Evolutionary conservation across 345 rosid genomes (phyloP), one percentile per base, ranked within the genome.

Genomic region (Eutrema yunnanense): DNA sequence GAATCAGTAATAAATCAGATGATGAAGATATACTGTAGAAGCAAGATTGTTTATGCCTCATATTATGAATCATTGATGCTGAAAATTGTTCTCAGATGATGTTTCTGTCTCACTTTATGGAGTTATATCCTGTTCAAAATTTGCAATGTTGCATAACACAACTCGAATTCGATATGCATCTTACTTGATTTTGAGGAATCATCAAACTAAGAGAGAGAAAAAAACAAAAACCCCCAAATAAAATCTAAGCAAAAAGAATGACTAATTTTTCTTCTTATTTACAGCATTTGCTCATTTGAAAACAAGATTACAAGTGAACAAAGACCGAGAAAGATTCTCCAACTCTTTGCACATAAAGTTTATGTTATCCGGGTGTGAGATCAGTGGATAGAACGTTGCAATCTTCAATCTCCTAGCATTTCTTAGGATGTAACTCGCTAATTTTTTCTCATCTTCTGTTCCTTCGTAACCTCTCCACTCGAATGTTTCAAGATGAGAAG

Each of bases 401-500:
- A 4, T 13, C 38, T 66, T 51, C 71, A 66, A 66, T 38, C 38
- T 26, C 60, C 22, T 6, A 66, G 62, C 72, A 42, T 68, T 40
- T 55, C 12, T 42, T 1, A 53, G 10, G 40, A 54, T 55, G 63
- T 54, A 68, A 30, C 42, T 13, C 14, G 62, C 42, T 43, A 68
- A 6, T 30, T 55, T 27, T 16, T 30, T 42, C 62, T 67, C 72
- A 6, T 53, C 16, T 41, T 42, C 33, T 66, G 71, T 51, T 42
- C 52, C 72, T 67, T 55, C 52, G 14, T 55, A 67, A 42, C 34
- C 52, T 42, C 41, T 67, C 72, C 72, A 54, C 52, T 55, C 62
- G 26, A 67, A 67, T n/a, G 62, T 54, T 54, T 67, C 72, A 67
- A 67, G 52, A 29, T 40, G 36, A 53, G 62, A 54, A 38, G 37